These are phyloP conservation scores for Euphorbia pulcherrima DNA, from an alignment of 345 rosid species.

Conservation along the genomic window DNA sequence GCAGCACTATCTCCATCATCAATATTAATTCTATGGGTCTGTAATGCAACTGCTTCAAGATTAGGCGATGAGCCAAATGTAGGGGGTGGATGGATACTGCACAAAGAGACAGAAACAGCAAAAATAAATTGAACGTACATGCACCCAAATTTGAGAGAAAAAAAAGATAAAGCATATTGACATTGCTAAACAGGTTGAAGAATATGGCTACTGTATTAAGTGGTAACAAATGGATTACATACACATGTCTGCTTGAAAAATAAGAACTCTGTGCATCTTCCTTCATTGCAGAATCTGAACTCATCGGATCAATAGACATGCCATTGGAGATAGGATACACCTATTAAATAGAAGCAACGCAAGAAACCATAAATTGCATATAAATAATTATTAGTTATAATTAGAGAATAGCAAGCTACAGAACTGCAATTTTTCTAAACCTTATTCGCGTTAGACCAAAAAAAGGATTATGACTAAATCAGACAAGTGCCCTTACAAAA, in stretches of 20 bases:
- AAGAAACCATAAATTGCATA: neutral
- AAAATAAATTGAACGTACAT: constrained; percentile 5
- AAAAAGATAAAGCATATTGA: neutral
- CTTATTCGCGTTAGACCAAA: neutral
- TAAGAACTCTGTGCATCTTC: constrained; percentile 81
- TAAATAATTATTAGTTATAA: neutral
- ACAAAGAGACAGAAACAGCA: constrained; percentile 24
- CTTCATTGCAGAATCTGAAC: constrained; percentile 50
- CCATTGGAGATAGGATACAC: constrained; percentile 54
- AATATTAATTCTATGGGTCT: constrained; percentile 41
- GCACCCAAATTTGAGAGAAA: neutral
- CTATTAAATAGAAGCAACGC: constrained; percentile 30
- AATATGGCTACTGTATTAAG: neutral
- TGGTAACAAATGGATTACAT: constrained; percentile 16
- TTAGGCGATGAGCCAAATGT: constrained; percentile 88
- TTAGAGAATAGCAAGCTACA: neutral
- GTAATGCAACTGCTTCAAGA: constrained; percentile 59
- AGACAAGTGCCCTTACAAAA: neutral
- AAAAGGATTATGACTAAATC: neutral
- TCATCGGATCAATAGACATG: constrained; percentile 37
- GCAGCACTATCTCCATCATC: constrained; percentile 59
- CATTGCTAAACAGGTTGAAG: constrained; percentile 4
- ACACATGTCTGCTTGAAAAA: constrained; percentile 51
- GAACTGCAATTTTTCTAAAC: neutral
- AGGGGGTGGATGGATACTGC: constrained; percentile 79